Conservation (phyloP, 495 filamentous ascomycete genomes). For the Lentithecium fluviatile region DNA sequence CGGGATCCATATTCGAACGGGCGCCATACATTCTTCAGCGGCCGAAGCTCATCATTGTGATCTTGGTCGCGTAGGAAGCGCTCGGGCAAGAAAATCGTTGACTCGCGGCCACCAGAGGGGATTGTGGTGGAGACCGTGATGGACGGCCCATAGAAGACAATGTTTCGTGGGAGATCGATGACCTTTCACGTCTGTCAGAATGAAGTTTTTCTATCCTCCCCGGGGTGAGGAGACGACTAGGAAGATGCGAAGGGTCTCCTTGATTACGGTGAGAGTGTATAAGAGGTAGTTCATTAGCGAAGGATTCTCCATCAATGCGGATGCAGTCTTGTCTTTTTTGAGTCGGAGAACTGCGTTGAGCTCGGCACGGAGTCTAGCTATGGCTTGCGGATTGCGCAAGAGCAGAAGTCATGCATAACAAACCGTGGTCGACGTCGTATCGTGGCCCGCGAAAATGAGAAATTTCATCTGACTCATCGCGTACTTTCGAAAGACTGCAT, state of each 20-base stretch:
- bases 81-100: not conserved
- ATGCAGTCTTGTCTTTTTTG: constrained; percentile 41
- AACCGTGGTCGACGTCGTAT: constrained; percentile 48
- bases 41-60: constrained; percentile 40
- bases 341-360: not conserved
- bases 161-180: not conserved
- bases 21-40: constrained; percentile 34
- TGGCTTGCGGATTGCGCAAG: constrained; percentile 43
- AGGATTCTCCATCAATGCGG: constrained; percentile 32
- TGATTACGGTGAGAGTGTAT: not conserved
- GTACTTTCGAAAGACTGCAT: constrained; percentile 1
- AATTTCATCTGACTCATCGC: constrained; percentile 7
- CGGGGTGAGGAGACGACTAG: not conserved
- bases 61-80: not conserved
- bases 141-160: not conserved
- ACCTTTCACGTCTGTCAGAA: not conserved
- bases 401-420: constrained; percentile 39
- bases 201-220: not conserved
- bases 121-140: constrained; percentile 1
- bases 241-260: constrained; percentile 7
- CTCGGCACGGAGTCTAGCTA: constrained; percentile 40
- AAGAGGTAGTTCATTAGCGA: not conserved
- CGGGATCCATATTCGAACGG: constrained; percentile 44
- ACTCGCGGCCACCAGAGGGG: not conserved
- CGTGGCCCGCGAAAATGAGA: constrained; percentile 51